phyloP scores from a whole-genome alignment of 2,329 filamentous ascomycete species.

The Pseudohalonectria lignicola region DNA sequence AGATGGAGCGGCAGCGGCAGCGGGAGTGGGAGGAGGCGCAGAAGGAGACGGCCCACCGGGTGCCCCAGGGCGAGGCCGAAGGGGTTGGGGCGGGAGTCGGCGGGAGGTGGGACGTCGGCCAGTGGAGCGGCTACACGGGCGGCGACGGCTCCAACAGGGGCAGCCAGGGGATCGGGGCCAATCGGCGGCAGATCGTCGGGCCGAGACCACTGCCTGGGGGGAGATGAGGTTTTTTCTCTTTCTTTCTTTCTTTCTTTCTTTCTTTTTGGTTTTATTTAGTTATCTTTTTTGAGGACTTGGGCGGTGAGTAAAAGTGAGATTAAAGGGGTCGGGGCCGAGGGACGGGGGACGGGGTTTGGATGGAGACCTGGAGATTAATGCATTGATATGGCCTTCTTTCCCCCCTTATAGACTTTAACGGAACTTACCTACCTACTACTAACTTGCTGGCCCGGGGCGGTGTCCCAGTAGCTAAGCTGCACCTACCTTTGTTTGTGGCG shows the following conservation, averaged over 20 bases:
- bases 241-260: neutral
- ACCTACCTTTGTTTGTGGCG: too few relatives aligned
- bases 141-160: conserved; percentile 66
- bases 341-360: too few relatives aligned
- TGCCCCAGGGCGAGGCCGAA: conserved; percentile 42
- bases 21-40: conserved; percentile 72
- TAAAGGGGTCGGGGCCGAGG: too few relatives aligned
- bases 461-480: too few relatives aligned
- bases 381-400: too few relatives aligned
- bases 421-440: too few relatives aligned
- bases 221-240: conserved; percentile 2
- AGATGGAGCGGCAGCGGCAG: conserved; percentile 65
- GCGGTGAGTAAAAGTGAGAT: too few relatives aligned
- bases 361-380: too few relatives aligned
- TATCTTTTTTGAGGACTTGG: too few relatives aligned
- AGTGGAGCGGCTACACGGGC: conserved; percentile 65
- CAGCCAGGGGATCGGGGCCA: conserved; percentile 53
- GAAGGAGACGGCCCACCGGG: conserved; percentile 46
- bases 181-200: conserved; percentile 68
- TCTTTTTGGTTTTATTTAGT: neutral
- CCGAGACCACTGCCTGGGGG: conserved; percentile 52
- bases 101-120: conserved; percentile 64
- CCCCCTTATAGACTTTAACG: too few relatives aligned
- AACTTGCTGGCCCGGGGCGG: too few relatives aligned
- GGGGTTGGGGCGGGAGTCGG: conserved; percentile 56